phyloP scores from a whole-genome alignment of 192 early-diverging fungal genomes.

The Coemansia aciculifera region DNA sequence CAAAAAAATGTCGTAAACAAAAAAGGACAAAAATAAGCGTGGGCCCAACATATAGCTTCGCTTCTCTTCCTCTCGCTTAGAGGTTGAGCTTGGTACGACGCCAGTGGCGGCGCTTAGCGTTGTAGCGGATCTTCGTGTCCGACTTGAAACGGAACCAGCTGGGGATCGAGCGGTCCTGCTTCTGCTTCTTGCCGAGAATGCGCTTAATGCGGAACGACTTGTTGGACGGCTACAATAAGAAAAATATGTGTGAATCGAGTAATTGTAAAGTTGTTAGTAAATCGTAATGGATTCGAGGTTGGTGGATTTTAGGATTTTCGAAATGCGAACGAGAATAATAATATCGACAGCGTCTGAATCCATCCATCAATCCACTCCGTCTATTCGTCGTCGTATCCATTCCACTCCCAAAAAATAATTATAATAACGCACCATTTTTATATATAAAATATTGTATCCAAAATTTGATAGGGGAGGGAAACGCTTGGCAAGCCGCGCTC shows the following conservation, averaged over 20 bases:
- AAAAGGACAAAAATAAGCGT: background rate
- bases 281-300: background rate
- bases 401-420: background rate
- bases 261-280: background rate
- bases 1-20: background rate
- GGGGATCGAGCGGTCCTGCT: conserved; percentile 98
- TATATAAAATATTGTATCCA: conserved; percentile 37
- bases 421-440: conserved; percentile 53
- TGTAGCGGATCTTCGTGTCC: conserved; percentile 96
- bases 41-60: background rate
- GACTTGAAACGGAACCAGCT: conserved; percentile 96
- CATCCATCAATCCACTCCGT: conserved; percentile 4
- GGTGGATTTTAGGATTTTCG: background rate
- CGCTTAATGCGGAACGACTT: conserved; percentile 98
- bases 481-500: background rate
- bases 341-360: background rate
- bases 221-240: conserved; percentile 80
- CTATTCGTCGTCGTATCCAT: conserved; percentile 25
- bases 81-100: conserved; percentile 97
- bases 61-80: conserved; percentile 57
- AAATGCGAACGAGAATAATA: background rate
- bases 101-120: conserved; percentile 99
- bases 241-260: background rate
- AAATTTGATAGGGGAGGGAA: conserved; percentile 11
- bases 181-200: conserved; percentile 96